Base-by-base conservation (phyloP, 345 rosid genomes). In the Acer campestre region DNA sequence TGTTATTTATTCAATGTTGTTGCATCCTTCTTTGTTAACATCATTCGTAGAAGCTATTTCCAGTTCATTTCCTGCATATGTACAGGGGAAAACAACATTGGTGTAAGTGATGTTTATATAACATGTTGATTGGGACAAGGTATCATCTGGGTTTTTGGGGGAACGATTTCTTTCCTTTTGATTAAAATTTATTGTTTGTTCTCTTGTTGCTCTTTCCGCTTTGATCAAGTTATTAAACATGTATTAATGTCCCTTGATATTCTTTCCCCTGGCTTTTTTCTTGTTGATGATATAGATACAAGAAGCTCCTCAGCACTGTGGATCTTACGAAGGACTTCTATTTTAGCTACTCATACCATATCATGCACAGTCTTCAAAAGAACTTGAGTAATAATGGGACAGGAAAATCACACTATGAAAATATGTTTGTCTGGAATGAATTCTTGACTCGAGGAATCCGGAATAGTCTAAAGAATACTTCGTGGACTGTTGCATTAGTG, bases 321-420 rank as follows among this genome's bases (percentile, higher is more conserved):
- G 98, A 96, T 88, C 98, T 96, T 80, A 86, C 92, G 67, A 93
- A 89, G 92, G 98, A 96, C 90, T 96, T 92, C 94, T 92, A 90
- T 89, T 96, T 90, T 87, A 96, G 99, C 93, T 96, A 96, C 82
- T 89, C 99, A 67, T 96, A 92, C 80, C 81, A 89, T 82, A 74
- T 88, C 71, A 96, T 91, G 97, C 89, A 89, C 82, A 87, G 95
- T 70, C 97, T 96, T 70, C 99, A 96, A 84, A 92, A 82, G 81
- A 96, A 94, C 80, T 84, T 94, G 61, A 74, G 82, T 70, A 75
- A 79, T 53, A 85, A 62, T 31, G 85, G 72, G 84, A 82, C 88
- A 72, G 87, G 85, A 74, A 82, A 78, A n/a, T 20, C 59, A 78
- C 88, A 82, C 75, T 87, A 93, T 53, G 97, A 96, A 75, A 84